Evolutionary conservation across 352 stramenopile species (phyloP), one percentile per base, ranked within the genome.

Genomic region (Phytophthora vignae): DNA sequence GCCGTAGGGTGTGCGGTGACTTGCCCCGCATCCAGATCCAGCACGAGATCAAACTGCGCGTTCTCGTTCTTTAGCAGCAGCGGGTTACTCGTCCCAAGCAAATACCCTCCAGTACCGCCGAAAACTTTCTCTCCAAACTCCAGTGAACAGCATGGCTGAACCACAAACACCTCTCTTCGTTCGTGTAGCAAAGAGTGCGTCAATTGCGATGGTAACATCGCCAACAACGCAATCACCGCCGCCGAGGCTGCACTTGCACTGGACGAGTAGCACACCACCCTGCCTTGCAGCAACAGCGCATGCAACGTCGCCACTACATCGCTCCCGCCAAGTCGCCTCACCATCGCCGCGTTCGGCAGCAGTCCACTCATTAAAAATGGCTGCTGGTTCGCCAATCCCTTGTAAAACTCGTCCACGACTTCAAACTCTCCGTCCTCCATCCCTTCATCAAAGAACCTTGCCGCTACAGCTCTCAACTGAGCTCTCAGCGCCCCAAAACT

Each of bases 201-300:
- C 14, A 93, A 67, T 44, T 82, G 73, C 3, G 81, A 68, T 0
- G 85, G 85, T 8, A 94, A 36, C 31, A 93, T 73, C 3, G 85
- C 79, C 7, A 93, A 36, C 48, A 94, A 49, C 1, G 77, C 81
- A 0, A 93, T 61, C 36, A 86, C 78, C 12, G 84, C 82, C 1
- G 82, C 79, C 4, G 83, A 87, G 2, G 87, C 84, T 22, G 82
- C 64, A 49, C 77, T 89, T 5, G 81, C 65, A 57, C 82, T 89
- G 0, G 73, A 72, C 3, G 88, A 93, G 73, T 87, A 96, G 56
- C 92, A 94, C 27, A 93, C 81, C 4, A 96, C 76, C 6, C 90
- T 82, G 0, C 90, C 90, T 76, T 96, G 87, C 6, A 96, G 53
- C 22, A 96, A 42, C 1, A 97, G 33, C 9, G 92, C 84, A 8